A percentile compares a stretch with the other conserved stretches of the same genome.
These are phyloP conservation scores for Xylariaceae sp. DNA, from an alignment of 2,329 filamentous ascomycete genomes.

Conservation along the genomic window DNA sequence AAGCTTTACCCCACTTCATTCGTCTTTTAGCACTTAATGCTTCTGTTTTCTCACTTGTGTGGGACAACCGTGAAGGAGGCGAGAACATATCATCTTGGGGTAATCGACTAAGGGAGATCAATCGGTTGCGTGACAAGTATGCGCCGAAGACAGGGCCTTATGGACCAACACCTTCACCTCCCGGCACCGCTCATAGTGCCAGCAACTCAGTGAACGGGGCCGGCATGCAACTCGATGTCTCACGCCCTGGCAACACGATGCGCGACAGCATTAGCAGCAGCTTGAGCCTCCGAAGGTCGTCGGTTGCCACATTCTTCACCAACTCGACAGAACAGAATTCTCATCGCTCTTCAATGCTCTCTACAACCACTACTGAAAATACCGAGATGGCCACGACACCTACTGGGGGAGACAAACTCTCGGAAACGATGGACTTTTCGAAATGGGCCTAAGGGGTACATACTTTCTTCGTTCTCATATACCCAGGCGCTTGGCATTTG, in stretches of 20 bases:
- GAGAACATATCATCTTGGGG: slow-evolving; percentile 90
- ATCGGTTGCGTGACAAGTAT: slow-evolving; percentile 70
- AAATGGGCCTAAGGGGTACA: slow-evolving; percentile 39
- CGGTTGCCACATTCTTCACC: slow-evolving; percentile 62
- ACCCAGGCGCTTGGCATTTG: background rate
- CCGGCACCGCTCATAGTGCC: slow-evolving; percentile 32
- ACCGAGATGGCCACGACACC: slow-evolving; percentile 45
- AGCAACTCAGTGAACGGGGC: slow-evolving; percentile 28
- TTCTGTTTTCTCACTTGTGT: slow-evolving; percentile 89
- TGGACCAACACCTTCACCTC: slow-evolving; percentile 27
- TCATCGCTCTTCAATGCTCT: slow-evolving; percentile 57
- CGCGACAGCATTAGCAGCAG: slow-evolving; percentile 59
- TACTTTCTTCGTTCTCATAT: background rate
- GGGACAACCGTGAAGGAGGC: slow-evolving; percentile 70
- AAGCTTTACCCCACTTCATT: slow-evolving; percentile 79
- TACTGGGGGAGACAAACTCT: slow-evolving; percentile 35
- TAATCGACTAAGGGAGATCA: slow-evolving; percentile 79
- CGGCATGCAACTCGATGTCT: slow-evolving; percentile 31
- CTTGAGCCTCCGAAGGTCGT: slow-evolving; percentile 50
- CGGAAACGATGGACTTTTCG: slow-evolving; percentile 48
- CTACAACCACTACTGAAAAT: slow-evolving; percentile 50
- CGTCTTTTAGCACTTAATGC: slow-evolving; percentile 88
- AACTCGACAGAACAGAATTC: slow-evolving; percentile 53
- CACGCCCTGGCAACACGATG: slow-evolving; percentile 46
- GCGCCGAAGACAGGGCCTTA: slow-evolving; percentile 37